Percentiles rank a stretch among this genome's conserved stretches.
phyloP scores from a whole-genome alignment of 2,329 filamentous ascomycete genomes.

The Aureobasidium vineae region DNA sequence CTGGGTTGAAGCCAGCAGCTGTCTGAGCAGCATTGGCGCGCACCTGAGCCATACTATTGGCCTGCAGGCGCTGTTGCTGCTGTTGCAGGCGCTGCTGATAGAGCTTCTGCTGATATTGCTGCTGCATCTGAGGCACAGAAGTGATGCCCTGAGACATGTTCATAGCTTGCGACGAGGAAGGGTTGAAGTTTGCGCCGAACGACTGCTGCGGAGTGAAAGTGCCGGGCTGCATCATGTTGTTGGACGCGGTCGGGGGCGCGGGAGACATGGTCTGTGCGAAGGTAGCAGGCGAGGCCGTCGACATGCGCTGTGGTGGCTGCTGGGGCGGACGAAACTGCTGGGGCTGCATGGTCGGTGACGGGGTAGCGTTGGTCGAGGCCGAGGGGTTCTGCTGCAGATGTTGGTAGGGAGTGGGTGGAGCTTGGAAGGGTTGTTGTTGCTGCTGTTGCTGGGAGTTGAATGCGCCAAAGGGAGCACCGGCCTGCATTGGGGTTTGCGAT shows the following conservation, averaged over 20 bases:
- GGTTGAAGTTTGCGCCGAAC: conserved; percentile 25
- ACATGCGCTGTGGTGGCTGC: conserved; percentile 68
- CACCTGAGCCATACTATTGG: conserved; percentile 35
- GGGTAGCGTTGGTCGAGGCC: conserved; percentile 78
- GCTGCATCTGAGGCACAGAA: conserved; percentile 41
- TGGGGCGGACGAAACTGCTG: conserved; percentile 65
- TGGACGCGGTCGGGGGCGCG: conserved; percentile 69
- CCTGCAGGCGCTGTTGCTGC: conserved; percentile 65
- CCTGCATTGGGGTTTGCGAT: conserved; percentile 72
- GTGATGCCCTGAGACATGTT: conserved; percentile 44
- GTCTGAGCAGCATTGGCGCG: conserved; percentile 20
- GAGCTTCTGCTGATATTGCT: conserved; percentile 68
- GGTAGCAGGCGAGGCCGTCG: conserved; percentile 87
- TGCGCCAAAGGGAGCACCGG: conserved; percentile 24
- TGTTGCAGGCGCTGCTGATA: conserved; percentile 84
- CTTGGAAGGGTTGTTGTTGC: conserved; percentile 60
- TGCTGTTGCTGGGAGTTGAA: conserved; percentile 44
- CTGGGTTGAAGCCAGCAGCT: conserved; percentile 19
- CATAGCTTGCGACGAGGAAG: conserved; percentile 29
- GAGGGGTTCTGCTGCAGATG: conserved; percentile 80
- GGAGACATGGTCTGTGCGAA: conserved; percentile 83
- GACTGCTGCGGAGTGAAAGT: conserved; percentile 42
- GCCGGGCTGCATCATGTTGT: conserved; percentile 25
- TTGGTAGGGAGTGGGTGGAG: conserved; percentile 70
- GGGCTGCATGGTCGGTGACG: conserved; percentile 87